Conservation (phyloP, 768 basidiomycete species). For the Pulveroboletus sp. region DNA sequence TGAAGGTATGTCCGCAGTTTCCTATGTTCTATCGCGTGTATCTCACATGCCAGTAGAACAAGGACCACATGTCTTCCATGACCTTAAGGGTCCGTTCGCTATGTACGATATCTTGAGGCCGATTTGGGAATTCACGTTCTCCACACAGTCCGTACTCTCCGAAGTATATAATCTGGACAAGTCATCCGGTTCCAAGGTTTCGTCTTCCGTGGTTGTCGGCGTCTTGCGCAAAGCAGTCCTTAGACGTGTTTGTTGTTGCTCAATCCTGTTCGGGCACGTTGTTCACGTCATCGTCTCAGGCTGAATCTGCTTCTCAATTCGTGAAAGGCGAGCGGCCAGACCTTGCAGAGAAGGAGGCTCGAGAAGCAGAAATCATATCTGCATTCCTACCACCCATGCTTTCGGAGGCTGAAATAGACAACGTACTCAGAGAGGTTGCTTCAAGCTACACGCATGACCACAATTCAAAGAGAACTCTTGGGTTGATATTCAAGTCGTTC, state of each 20-base stretch:
- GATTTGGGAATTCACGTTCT: background rate
- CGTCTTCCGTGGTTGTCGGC: slow-evolving; percentile 44
- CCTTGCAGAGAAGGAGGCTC: slow-evolving; percentile 56
- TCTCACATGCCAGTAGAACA: slow-evolving; percentile 38
- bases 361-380: slow-evolving; percentile 52
- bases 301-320: slow-evolving; percentile 56
- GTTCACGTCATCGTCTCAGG: slow-evolving; percentile 34
- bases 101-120: background rate
- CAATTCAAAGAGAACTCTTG: slow-evolving; percentile 30
- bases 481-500: slow-evolving; percentile 57
- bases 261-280: background rate
- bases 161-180: slow-evolving; percentile 71
- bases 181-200: slow-evolving; percentile 36
- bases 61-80: slow-evolving; percentile 51
- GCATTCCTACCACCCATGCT: slow-evolving; percentile 58
- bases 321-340: slow-evolving; percentile 54
- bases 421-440: slow-evolving; percentile 41
- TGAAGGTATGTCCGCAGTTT: slow-evolving; percentile 53
- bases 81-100: slow-evolving; percentile 47
- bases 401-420: slow-evolving; percentile 51
- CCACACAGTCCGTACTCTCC: slow-evolving; percentile 55
- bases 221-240: slow-evolving; percentile 55
- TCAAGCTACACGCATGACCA: slow-evolving; percentile 16
- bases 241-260: slow-evolving; percentile 48
- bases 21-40: background rate